Conservation (phyloP, 176 grass and related monocot genomes). For the Aegilops bicornis region DNA sequence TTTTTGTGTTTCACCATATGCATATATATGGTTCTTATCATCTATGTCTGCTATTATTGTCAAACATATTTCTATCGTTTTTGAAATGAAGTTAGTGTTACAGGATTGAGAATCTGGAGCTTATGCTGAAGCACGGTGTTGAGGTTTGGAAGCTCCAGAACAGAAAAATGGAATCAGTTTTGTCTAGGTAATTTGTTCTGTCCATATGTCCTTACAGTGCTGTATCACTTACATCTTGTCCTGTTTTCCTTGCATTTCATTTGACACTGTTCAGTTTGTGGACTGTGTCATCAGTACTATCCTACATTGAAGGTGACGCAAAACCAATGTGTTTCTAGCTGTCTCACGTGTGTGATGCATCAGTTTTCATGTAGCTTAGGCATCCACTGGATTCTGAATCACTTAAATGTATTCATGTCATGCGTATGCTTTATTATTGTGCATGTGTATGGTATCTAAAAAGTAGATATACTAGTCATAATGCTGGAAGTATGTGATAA, state of each 20-base stretch:
- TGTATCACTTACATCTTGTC: not conserved
- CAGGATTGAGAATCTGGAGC: slow-evolving; percentile 98
- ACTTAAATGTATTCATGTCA: not conserved
- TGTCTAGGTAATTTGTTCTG: slow-evolving; percentile 72
- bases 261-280: not conserved
- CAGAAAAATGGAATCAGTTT: slow-evolving; percentile 81
- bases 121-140: slow-evolving; percentile 79
- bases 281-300: not conserved
- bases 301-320: not conserved
- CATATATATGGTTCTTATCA: slow-evolving; percentile 14
- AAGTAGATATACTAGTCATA: not conserved
- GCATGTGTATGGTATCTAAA: not conserved
- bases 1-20: not conserved
- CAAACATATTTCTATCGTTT: slow-evolving; percentile 7
- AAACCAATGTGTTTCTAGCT: not conserved
- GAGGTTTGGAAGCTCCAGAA: slow-evolving; percentile 95
- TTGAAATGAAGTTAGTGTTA: slow-evolving; percentile 33
- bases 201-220: not conserved
- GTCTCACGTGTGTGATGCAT: not conserved
- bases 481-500: not conserved
- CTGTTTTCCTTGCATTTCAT: slow-evolving; percentile 9
- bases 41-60: not conserved
- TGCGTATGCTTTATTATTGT: not conserved
- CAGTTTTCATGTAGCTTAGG: not conserved
- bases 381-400: not conserved